Evolutionary conservation across 2,329 filamentous ascomycete genomes (phyloP), one percentile per base, ranked within the genome.

Genomic region (Metarhizium robertsii): DNA sequence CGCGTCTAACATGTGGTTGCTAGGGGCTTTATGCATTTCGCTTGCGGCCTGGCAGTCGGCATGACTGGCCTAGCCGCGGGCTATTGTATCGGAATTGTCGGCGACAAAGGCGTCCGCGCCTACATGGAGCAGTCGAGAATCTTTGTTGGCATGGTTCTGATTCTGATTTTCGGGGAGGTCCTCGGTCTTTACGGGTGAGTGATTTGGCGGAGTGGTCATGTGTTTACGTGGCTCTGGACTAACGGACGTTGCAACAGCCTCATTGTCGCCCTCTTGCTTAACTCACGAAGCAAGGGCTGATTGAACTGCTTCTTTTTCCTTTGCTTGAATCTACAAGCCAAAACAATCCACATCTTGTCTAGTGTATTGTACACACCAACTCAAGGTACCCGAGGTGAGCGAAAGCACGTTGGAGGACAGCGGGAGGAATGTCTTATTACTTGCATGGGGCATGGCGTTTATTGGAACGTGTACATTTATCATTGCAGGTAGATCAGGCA

Each of bases 141-240:
- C 62, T 99, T 96, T 65, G 94, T 99, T 52, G 94, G 94, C 72
- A 97, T 97, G 94, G 92, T 99, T 50, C 76, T 99, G 65, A 97
- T 97, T 64, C 81, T 97, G 60, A 99, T 99, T 82, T 99, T 99
- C 69, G 94, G 90, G 56, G 94, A 99, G 79, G 94, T 99, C 18
- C 71, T 99, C 69, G 94, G 94, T 71, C 85, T 99, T 36, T 99
- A 99, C 67, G 94, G 94, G 90, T 96, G 79, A 63, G 86, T 70
- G 59, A 13, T 13, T 13, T 45, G n/a, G 2, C 16, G 7, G 8
- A n/a, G 18, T 16, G 20, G 20, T 29, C 42, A 2, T 16, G 16
- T 18, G 1, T 14, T 34, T 11, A 18, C 6, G 38, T 36, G 30
- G 3, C 14, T 6, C 18, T 25, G 7, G 18, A 30, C 53, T 59